A percentile compares a stretch with the other conserved stretches of the same genome.
Conservation (phyloP, 441 rosid genomes). For the Dalechampia spathulata region DNA sequence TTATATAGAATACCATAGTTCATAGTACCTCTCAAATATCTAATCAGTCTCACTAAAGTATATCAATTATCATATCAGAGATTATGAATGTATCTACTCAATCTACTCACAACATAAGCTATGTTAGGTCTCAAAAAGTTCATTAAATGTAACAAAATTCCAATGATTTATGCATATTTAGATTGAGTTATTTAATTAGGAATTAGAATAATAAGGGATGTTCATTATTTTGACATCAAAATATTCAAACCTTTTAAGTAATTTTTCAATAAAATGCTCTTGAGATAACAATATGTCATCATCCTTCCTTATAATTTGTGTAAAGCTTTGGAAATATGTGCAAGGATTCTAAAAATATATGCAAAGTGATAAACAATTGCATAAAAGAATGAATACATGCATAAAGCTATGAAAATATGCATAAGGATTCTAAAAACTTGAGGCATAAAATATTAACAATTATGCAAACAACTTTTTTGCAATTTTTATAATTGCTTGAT, state of each 20-base stretch:
- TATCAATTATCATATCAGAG: background rate
- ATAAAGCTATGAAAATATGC: too few relatives aligned
- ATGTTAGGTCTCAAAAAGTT: background rate
- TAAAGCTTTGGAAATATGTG: too few relatives aligned
- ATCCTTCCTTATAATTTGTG: too few relatives aligned
- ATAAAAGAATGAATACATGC: too few relatives aligned
- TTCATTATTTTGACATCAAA: background rate
- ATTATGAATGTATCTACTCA: background rate
- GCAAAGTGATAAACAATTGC: too few relatives aligned
- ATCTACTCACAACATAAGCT: background rate
- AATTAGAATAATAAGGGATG: background rate
- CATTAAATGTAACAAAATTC: background rate
- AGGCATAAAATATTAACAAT: too few relatives aligned
- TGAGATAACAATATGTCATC: background rate
- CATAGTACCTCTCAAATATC: background rate
- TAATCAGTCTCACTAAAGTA: background rate
- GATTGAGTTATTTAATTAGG: background rate
- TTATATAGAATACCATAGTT: background rate
- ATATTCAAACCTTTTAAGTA: background rate
- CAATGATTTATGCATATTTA: background rate
- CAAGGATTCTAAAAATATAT: too few relatives aligned
- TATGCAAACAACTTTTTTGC: too few relatives aligned
- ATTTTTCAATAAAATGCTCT: background rate
- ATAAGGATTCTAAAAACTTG: too few relatives aligned
- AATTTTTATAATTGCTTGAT: too few relatives aligned